Evolutionary conservation across 2,329 filamentous ascomycete species (phyloP).

Genomic region (Xylaria digitata): DNA sequence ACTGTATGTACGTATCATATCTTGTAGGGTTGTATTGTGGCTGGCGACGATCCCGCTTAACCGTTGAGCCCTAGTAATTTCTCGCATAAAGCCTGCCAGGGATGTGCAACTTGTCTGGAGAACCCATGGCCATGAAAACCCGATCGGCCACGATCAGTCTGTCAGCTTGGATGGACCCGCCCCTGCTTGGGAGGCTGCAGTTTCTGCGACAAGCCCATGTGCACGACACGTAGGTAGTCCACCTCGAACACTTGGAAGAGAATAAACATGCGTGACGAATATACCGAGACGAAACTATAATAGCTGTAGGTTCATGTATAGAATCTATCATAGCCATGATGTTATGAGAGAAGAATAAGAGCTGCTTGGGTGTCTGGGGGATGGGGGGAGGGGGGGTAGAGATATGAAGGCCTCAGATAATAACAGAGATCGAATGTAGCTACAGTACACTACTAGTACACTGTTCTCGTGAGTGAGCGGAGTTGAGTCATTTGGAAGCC

Average conservation of each 20-base stretch:
- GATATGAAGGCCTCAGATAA: conserved; percentile 1
- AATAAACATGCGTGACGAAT: conserved; percentile 25
- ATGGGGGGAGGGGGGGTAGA: neutral
- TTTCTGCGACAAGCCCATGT: conserved; percentile 40
- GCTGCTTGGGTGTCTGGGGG: neutral
- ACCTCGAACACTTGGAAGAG: conserved; percentile 22
- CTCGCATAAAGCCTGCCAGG: conserved; percentile 40
- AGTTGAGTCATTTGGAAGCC: conserved; percentile 3
- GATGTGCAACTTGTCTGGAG: conserved; percentile 37
- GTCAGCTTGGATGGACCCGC: conserved; percentile 27
- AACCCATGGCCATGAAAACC: conserved; percentile 36
- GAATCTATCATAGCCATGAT: neutral
- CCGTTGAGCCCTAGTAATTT: conserved; percentile 39
- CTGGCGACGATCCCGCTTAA: conserved; percentile 42
- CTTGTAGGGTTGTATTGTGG: conserved; percentile 40
- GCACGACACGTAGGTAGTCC: conserved; percentile 38
- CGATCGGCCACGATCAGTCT: conserved; percentile 37
- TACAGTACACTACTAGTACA: no score
- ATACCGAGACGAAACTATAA: conserved; percentile 15
- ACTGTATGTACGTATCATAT: conserved; percentile 20
- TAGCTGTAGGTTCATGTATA: neutral
- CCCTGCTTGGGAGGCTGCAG: conserved; percentile 38
- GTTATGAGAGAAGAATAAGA: neutral
- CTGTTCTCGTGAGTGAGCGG: neutral
- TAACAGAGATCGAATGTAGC: neutral